These are phyloP conservation scores for Coemansia sp. DNA, from an alignment of 192 early-diverging fungal species.

Conservation along the genomic window DNA sequence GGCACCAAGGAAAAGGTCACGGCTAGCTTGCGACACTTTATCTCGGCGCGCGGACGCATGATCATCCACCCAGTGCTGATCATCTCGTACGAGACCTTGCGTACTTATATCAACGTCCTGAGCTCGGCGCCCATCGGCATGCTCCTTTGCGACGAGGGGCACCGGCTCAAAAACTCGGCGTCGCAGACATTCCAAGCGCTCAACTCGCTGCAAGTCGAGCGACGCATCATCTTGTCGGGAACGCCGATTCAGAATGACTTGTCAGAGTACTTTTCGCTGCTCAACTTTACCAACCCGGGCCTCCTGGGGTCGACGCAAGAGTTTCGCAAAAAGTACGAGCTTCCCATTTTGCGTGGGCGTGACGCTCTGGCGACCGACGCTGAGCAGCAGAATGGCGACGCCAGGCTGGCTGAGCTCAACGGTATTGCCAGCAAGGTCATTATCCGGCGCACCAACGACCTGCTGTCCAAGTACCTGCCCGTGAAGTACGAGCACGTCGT, in stretches of 20 bases:
- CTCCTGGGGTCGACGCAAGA: slow-evolving; percentile 85
- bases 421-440: slow-evolving; percentile 93
- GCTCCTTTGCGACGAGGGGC: slow-evolving; percentile 97
- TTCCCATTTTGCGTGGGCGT: slow-evolving; percentile 92
- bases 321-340: slow-evolving; percentile 92
- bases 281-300: slow-evolving; percentile 96
- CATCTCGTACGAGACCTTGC: slow-evolving; percentile 96
- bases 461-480: slow-evolving; percentile 97
- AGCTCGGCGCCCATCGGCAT: slow-evolving; percentile 84
- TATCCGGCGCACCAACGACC: slow-evolving; percentile 95
- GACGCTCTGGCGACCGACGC: slow-evolving; percentile 86
- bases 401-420: slow-evolving; percentile 84
- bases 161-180: slow-evolving; percentile 89
- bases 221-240: slow-evolving; percentile 94
- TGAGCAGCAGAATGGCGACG: slow-evolving; percentile 78
- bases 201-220: slow-evolving; percentile 84
- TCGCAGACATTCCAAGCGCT: slow-evolving; percentile 84
- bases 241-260: slow-evolving; percentile 95
- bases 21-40: slow-evolving; percentile 79
- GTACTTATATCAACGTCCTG: slow-evolving; percentile 78
- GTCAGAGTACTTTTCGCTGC: slow-evolving; percentile 90
- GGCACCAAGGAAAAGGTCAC: slow-evolving; percentile 85
- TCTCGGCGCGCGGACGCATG: slow-evolving; percentile 79
- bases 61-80: slow-evolving; percentile 93
- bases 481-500: slow-evolving; percentile 99